A percentile compares a stretch with the other conserved stretches of the same genome.
phyloP scores from a whole-genome alignment of 169 alveolate species.

The Babesia bovis region DNA sequence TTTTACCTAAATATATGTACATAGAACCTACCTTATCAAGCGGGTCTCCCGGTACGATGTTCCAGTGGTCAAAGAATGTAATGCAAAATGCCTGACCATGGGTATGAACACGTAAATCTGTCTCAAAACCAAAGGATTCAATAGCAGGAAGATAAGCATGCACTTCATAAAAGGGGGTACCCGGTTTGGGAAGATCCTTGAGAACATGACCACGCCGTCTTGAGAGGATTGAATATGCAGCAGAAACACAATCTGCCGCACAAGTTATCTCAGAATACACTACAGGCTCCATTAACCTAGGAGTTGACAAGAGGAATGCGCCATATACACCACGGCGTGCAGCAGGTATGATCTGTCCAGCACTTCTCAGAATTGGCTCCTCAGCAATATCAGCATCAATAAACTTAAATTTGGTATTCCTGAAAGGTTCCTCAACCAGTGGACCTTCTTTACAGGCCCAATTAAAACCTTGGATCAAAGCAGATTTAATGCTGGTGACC shows the following conservation, averaged over 20 bases:
- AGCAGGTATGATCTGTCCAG: constrained; percentile 98
- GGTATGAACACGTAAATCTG: constrained; percentile 95
- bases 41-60: constrained; percentile 98
- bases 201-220: constrained; percentile 90
- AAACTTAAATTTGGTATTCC: constrained; percentile 88
- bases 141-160: constrained; percentile 96
- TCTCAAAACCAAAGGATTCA: constrained; percentile 99
- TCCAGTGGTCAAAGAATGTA: constrained; percentile 96
- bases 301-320: constrained; percentile 97
- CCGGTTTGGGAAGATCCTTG: constrained; percentile 91
- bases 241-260: constrained; percentile 96
- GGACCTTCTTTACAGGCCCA: constrained; percentile 99
- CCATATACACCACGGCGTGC: constrained; percentile 95
- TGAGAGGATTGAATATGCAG: constrained; percentile 90
- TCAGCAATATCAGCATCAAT: constrained; percentile 85
- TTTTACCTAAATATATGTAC: background rate
- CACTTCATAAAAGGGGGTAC: constrained; percentile 91
- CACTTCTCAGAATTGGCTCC: constrained; percentile 91
- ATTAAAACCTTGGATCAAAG: constrained; percentile 95
- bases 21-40: constrained; percentile 86
- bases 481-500: constrained; percentile 78
- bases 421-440: constrained; percentile 93
- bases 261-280: constrained; percentile 92
- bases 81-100: constrained; percentile 97
- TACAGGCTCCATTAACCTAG: constrained; percentile 98